Percentiles rank a stretch among this genome's conserved stretches.
These are phyloP conservation scores for Fraxinus platypoda DNA, from an alignment of 305 asterid genomes.

Conservation along the genomic window DNA sequence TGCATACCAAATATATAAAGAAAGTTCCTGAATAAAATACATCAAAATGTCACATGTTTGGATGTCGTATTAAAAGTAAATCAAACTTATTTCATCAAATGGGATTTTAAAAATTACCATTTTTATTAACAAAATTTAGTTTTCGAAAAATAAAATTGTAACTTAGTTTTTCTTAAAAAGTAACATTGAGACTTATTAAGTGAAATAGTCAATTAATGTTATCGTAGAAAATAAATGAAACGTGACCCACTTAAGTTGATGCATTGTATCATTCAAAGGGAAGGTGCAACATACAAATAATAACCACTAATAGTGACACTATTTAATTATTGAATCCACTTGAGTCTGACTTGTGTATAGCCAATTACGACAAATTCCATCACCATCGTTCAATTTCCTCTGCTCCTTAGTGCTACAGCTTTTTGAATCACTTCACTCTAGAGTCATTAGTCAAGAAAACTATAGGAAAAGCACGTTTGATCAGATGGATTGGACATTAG, in stretches of 20 bases:
- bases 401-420: background rate
- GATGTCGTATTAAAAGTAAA: background rate
- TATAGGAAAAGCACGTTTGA: background rate
- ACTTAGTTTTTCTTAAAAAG: no score
- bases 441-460: background rate
- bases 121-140: no score
- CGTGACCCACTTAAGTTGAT: background rate
- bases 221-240: background rate
- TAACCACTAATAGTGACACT: background rate
- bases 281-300: background rate
- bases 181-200: background rate
- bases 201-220: background rate
- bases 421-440: background rate
- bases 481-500: background rate
- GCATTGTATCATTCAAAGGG: background rate
- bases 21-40: background rate
- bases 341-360: background rate
- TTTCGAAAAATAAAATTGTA: no score
- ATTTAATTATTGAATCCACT: slow-evolving; percentile 10
- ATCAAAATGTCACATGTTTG: background rate
- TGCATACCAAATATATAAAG: no score
- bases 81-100: background rate
- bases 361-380: background rate
- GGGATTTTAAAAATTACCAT: background rate
- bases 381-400: background rate